Evolutionary conservation across 2,329 filamentous ascomycete species (phyloP), one percentile per base, ranked within the genome.

Genomic region (Dothideomycetes sp.): DNA sequence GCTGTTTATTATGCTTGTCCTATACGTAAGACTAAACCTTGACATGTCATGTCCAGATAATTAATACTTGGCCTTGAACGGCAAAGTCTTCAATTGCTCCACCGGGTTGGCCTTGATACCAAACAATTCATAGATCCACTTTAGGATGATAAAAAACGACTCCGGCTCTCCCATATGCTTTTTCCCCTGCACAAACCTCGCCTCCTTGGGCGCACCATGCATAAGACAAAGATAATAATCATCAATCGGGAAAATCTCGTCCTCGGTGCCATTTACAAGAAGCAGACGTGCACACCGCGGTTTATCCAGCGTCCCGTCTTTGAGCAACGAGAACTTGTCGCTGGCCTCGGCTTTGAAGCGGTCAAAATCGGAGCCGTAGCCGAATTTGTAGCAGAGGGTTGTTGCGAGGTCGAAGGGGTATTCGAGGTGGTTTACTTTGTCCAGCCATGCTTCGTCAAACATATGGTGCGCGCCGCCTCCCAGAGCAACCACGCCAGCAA

Each of bases 231-330:
- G 53, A 47, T 72, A 71, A 41, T 73, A 70, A 48, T 77, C 74
- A 48, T 77, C 74, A 34, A 77, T 72, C 0, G 74, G 74, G 54
- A 78, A 77, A 35, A 78, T 75, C 58, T 75, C 73, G 49, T 77
- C 74, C 19, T 71, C 64, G 2, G 66, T 70, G 0, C 74, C 69
- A 47, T 78, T 77, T 7, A 77, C 72, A 4, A 77, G 57, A 29
- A 78, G 51, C 38, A 76, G 50, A 19, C 64, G 58, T 17, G 66
- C 57, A 41, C 72, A 75, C 5, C 58, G 52, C 0, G 60, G 60
- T 45, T 59, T 64, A 40, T 74, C 65, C 24, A 77, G 56, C 17
- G 73, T 74, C 4, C 73, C 72, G 38, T 73, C 68, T 9, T 66
- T 62, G 3, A 77, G 52, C 9, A 77, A 55, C 10, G 70, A 75